Percentiles rank a stretch among this genome's conserved stretches.
phyloP scores from a whole-genome alignment of 805 yeast genomes.

The Tetrapisispora phaffii region DNA sequence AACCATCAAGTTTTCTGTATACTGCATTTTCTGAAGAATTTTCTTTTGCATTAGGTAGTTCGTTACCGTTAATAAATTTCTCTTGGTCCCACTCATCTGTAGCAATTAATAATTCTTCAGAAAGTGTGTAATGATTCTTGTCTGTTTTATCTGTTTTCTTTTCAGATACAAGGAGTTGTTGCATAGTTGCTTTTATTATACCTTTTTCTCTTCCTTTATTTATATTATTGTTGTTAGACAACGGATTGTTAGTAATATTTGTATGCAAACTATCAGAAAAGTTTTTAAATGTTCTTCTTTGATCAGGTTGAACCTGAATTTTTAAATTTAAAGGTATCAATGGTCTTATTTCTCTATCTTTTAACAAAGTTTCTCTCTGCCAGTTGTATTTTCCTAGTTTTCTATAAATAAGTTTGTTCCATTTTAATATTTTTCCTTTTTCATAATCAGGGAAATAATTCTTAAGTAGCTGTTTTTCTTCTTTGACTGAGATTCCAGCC shows the following conservation, averaged over 20 bases:
- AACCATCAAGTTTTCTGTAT: background rate
- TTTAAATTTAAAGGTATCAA: slow-evolving; percentile 44
- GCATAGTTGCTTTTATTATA: slow-evolving; percentile 13
- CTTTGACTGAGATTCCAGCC: slow-evolving; percentile 18
- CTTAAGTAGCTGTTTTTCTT: slow-evolving; percentile 32
- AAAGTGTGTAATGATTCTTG: slow-evolving; percentile 22
- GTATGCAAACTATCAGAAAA: slow-evolving; percentile 5
- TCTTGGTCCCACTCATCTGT: slow-evolving; percentile 75
- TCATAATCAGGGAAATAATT: slow-evolving; percentile 47
- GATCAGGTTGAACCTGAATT: slow-evolving; percentile 47
- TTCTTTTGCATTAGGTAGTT: background rate
- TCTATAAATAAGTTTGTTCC: slow-evolving; percentile 45
- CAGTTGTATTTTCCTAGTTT: slow-evolving; percentile 40
- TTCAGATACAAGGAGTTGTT: slow-evolving; percentile 16
- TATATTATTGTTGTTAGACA: slow-evolving; percentile 3
- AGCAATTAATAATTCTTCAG: slow-evolving; percentile 52
- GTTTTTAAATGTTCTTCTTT: slow-evolving; percentile 37
- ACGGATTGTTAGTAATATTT: slow-evolving; percentile 2
- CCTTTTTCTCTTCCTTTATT: slow-evolving; percentile 11
- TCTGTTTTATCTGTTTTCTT: slow-evolving; percentile 14
- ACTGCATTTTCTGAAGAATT: background rate
- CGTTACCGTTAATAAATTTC: slow-evolving; percentile 38
- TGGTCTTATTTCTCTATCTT: slow-evolving; percentile 9
- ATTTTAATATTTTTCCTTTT: slow-evolving; percentile 40
- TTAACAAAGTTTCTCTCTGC: slow-evolving; percentile 21